phyloP scores from a whole-genome alignment of 306 rosid species.

The Cicer judaicum region DNA sequence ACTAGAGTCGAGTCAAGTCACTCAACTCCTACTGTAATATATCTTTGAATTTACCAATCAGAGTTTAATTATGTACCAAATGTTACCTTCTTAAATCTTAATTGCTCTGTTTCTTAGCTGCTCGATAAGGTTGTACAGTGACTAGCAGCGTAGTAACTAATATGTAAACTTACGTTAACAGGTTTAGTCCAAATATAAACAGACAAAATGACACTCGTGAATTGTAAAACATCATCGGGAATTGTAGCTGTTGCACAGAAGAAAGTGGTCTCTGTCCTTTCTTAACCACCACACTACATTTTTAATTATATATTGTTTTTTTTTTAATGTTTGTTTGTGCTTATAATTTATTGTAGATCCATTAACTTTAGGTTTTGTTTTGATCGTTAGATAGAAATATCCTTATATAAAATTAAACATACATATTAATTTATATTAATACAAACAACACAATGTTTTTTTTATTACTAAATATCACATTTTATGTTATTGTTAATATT shows the following conservation, averaged over 20 bases:
- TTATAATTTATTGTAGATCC: neutral
- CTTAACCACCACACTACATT: conserved; percentile 9
- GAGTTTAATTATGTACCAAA: neutral
- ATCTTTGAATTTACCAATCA: neutral
- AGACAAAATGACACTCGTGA: conserved; percentile 64
- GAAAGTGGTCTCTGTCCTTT: conserved; percentile 47
- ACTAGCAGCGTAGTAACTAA: neutral
- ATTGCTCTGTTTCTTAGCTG: conserved; percentile 31
- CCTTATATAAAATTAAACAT: no score
- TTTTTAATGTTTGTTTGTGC: neutral
- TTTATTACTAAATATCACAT: no score
- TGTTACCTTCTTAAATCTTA: neutral
- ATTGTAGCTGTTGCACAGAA: conserved; percentile 54
- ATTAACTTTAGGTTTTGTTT: no score
- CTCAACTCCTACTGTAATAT: no score
- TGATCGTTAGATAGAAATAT: no score
- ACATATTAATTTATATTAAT: no score
- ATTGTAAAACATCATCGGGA: conserved; percentile 57
- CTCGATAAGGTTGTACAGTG: conserved; percentile 31
- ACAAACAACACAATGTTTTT: no score
- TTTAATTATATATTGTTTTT: neutral
- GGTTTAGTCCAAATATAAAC: conserved; percentile 51
- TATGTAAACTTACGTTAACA: conserved; percentile 41
- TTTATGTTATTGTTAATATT: no score
- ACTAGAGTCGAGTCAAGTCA: no score